Evolutionary conservation across 148 eudicot species (phyloP).

Genomic region (Diospyros lotus): DNA sequence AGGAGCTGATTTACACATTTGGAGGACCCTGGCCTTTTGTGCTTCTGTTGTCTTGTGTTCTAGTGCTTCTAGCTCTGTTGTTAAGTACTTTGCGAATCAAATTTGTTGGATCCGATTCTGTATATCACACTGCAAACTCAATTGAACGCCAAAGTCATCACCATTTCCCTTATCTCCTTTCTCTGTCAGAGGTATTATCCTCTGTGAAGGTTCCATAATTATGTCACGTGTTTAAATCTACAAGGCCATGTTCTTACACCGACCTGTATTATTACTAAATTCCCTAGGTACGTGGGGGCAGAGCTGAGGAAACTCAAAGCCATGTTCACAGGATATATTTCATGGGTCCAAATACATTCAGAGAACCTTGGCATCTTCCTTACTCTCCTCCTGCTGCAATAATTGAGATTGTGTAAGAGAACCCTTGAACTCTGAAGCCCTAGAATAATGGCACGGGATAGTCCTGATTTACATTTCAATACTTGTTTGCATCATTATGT

Average conservation of each 20-base stretch:
- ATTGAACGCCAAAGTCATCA: slow-evolving; percentile 44
- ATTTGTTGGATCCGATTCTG: slow-evolving; percentile 49
- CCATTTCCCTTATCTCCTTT: slow-evolving; percentile 67
- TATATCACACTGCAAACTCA: slow-evolving; percentile 34
- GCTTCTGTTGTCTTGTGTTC: slow-evolving; percentile 38
- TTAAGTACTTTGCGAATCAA: slow-evolving; percentile 55
- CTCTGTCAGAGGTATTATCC: slow-evolving; percentile 65
- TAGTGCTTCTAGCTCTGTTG: slow-evolving; percentile 43
- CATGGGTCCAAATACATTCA: slow-evolving; percentile 83
- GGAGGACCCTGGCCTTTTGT: slow-evolving; percentile 88
- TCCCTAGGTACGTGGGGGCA: slow-evolving; percentile 61
- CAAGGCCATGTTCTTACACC: neutral
- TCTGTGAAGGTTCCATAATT: slow-evolving; percentile 5
- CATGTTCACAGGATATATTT: slow-evolving; percentile 85
- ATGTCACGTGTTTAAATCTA: neutral
- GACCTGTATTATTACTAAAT: neutral
- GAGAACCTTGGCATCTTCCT: slow-evolving; percentile 96
- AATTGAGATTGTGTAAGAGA: slow-evolving; percentile 75
- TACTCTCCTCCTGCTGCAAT: slow-evolving; percentile 77
- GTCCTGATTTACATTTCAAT: neutral
- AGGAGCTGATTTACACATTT: slow-evolving; percentile 73
- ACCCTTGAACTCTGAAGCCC: neutral
- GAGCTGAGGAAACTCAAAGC: slow-evolving; percentile 74
- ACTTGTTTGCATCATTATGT: neutral
- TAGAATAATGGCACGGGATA: neutral